phyloP scores from a whole-genome alignment of 495 filamentous ascomycete species.

The Apiosordaria backusii region DNA sequence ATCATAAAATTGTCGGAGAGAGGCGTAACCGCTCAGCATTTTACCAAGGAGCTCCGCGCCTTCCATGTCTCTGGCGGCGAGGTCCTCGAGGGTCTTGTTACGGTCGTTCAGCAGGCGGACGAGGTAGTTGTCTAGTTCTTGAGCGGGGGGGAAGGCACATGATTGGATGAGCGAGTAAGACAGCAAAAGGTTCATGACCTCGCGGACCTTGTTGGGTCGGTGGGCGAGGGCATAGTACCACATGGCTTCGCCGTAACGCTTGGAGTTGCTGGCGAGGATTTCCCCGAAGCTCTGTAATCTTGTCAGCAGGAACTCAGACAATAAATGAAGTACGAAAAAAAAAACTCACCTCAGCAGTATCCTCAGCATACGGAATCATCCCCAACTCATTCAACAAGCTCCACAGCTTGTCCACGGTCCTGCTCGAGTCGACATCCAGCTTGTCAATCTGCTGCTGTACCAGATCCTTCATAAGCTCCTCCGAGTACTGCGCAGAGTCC shows the following conservation, averaged over 20 bases:
- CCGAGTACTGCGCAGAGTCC: slow-evolving; percentile 59
- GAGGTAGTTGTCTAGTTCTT: slow-evolving; percentile 66
- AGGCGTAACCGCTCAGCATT: slow-evolving; percentile 87
- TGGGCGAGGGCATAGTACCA: slow-evolving; percentile 84
- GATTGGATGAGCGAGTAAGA: slow-evolving; percentile 83
- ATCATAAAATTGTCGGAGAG: slow-evolving; percentile 81
- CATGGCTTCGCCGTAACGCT: slow-evolving; percentile 75
- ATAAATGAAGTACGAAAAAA: neutral
- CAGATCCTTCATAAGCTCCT: slow-evolving; percentile 57
- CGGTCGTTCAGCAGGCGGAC: slow-evolving; percentile 62
- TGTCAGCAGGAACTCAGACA: slow-evolving; percentile 19
- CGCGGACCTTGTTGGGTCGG: slow-evolving; percentile 66
- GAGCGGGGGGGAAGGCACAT: slow-evolving; percentile 63
- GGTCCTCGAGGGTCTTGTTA: slow-evolving; percentile 58
- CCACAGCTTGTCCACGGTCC: slow-evolving; percentile 72
- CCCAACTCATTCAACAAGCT: slow-evolving; percentile 64
- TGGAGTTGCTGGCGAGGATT: slow-evolving; percentile 57
- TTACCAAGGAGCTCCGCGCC: slow-evolving; percentile 76
- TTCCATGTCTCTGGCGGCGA: slow-evolving; percentile 65
- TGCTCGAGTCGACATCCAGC: slow-evolving; percentile 60
- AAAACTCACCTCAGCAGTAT: slow-evolving; percentile 67
- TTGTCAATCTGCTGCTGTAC: slow-evolving; percentile 57
- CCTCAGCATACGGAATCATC: slow-evolving; percentile 65
- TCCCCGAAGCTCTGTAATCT: slow-evolving; percentile 70
- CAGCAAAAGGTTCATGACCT: slow-evolving; percentile 79